Conservation (phyloP, 2,329 filamentous ascomycete genomes). For the Didymellaceae sp. region DNA sequence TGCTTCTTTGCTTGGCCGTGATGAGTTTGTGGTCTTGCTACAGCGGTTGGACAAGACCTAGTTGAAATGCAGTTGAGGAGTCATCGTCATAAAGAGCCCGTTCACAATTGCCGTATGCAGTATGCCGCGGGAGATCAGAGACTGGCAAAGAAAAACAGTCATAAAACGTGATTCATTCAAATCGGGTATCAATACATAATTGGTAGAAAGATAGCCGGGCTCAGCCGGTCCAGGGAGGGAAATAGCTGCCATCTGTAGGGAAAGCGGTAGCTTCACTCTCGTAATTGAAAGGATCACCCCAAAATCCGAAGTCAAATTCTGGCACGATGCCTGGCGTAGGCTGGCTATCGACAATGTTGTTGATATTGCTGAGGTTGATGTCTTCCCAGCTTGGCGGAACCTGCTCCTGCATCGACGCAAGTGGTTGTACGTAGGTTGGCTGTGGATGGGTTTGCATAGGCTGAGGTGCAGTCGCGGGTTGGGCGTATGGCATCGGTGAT, state of each 20-base stretch:
- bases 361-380: constrained; percentile 43
- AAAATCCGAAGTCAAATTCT: constrained; percentile 49
- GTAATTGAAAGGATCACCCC: constrained; percentile 48
- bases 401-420: constrained; percentile 23
- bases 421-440: constrained; percentile 8
- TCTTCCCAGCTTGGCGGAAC: constrained; percentile 40
- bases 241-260: constrained; percentile 28
- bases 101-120: too few species aligned
- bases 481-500: constrained; percentile 13
- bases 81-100: too few species aligned
- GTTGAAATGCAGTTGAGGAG: too few species aligned
- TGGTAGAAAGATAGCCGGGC: not conserved
- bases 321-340: constrained; percentile 36
- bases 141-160: not conserved
- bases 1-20: not conserved
- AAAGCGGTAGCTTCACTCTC: constrained; percentile 35
- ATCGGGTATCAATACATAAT: constrained; percentile 10
- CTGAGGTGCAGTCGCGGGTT: constrained; percentile 5
- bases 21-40: not conserved
- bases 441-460: constrained; percentile 9
- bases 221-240: constrained; percentile 29
- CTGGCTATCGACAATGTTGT: constrained; percentile 40
- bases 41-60: too few species aligned
- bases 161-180: not conserved
- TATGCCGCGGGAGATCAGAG: too few species aligned